Evolutionary conservation across 768 basidiomycete species (phyloP), one percentile per base, ranked within the genome.

Genomic region (Boletus edulis): DNA sequence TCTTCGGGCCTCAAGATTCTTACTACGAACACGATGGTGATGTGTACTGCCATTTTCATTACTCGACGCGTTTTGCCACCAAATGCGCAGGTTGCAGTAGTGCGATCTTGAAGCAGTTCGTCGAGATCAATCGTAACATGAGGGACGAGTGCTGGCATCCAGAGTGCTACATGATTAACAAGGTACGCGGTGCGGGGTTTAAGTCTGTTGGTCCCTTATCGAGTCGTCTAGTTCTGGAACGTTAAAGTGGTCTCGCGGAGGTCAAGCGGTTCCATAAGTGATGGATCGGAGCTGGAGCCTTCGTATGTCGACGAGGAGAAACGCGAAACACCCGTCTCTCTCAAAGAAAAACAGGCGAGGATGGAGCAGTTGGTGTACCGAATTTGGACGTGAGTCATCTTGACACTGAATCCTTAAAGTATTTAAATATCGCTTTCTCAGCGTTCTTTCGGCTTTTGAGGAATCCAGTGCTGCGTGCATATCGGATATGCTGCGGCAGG

Each of bases 111-210:
- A 99, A 99, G 76, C 97, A 99, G 72, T 99, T 98, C 67, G 97
- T 99, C 57, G 97, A 99, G 76, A 98, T 99, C 74, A 98, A 99
- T 67, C 84, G 97, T 56, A 98, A 98, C 73, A 92, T 91, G 82
- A 81, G 87, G 61, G 95, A 99, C 73, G 97, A 99, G 76, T 98
- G 96, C 67, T 99, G 97, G 96, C 97, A 99, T 80, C 97, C 97
- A 51, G 97, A 99, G 72, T 99, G 97, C 72, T 98, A 98, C 73
- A 98, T 98, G 96, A 98, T 99, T 62, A 96, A 98, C 75, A 98
- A 98, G 81, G 95, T 96, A 59, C 53, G 81, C 59, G 1, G 11
- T 41, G 8, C 40, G 29, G 42, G 17, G 49, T 53, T 46, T 9
- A 20, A n/a, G 31, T 39, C 31, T 31, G 45, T 55, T 29, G 10